Conservation (phyloP, 257 asterid species). For the Solanum ossicruentum region DNA sequence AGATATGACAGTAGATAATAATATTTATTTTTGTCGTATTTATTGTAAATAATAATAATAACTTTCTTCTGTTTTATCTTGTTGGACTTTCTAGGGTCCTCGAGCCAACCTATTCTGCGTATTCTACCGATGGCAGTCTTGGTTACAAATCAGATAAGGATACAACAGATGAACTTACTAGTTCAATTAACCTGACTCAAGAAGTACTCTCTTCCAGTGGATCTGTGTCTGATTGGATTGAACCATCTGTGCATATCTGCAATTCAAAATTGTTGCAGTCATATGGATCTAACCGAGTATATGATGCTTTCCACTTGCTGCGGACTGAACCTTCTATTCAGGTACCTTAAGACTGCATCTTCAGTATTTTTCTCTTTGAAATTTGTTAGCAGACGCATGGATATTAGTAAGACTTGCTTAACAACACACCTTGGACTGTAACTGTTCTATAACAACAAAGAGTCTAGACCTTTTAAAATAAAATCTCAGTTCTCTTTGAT, state of each 20-base stretch:
- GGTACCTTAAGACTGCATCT: conserved; percentile 15
- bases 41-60: background rate
- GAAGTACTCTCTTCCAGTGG: conserved; percentile 5
- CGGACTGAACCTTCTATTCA: conserved; percentile 57
- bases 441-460: background rate
- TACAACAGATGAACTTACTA: background rate
- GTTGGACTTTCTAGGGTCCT: conserved; percentile 24
- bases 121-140: background rate
- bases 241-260: conserved; percentile 28
- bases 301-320: conserved; percentile 46
- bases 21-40: background rate
- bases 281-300: conserved; percentile 27
- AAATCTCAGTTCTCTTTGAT: background rate
- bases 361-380: background rate
- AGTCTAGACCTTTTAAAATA: background rate
- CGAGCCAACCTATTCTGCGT: conserved; percentile 8
- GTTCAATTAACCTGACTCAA: conserved; percentile 4
- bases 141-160: conserved; percentile 1
- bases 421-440: background rate
- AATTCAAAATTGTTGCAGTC: conserved; percentile 14
- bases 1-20: background rate
- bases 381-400: background rate
- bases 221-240: conserved; percentile 41
- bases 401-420: background rate
- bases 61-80: background rate